Evolutionary conservation across 495 filamentous ascomycete species (phyloP), one percentile per base, ranked within the genome.

Genomic region (Aspergillus sclerotiicarbonarius): DNA sequence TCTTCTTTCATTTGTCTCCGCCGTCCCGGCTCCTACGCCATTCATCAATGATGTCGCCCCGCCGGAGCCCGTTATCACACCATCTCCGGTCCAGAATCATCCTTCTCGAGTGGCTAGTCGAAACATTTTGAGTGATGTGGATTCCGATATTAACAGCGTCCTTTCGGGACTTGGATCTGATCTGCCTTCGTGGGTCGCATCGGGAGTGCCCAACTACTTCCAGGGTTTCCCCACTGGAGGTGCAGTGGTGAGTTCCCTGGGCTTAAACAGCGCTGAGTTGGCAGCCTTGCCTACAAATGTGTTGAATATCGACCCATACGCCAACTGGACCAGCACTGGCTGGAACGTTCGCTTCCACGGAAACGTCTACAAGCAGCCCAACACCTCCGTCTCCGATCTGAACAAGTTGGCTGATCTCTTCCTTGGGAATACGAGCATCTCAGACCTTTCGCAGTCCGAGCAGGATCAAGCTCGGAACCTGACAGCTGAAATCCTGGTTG

Each of bases 331-430:
- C 1, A 46, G 44, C 44, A 19, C 44, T 4, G 44, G 44, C 44
- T 46, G 44, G 44, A 46, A 46, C 18, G 44, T 46, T 1, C 44
- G 44, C 44, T 46, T 46, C 44, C 44, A 46, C 44, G 44, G 44
- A 46, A 46, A 46, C 16, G 44, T 46, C 6, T 46, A 46, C 44
- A 46, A 46, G 7, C 44, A 46, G 7, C 44, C 44, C 18, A 46
- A 46, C 44, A 46, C 44, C 44, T 46, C 44, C 44, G 44, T 46
- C 44, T 46, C 44, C 44, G 44, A 46, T n/a, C 16, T 46, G 44
- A 46, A 46, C 44, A 46, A 46, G 18, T 21, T 46, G 5, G 44
- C 44, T 3, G 8, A 46, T 9, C 1, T 46, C 44, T 46, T 46
- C 15, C 44, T 46, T 16, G 44, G 44, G 1, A 46, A 46, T 21